Percentiles rank a stretch among this genome's conserved stretches.
Evolutionary conservation across 805 yeast genomes (phyloP).

Genomic region (Sugiyamaella qingdaonensis): DNA sequence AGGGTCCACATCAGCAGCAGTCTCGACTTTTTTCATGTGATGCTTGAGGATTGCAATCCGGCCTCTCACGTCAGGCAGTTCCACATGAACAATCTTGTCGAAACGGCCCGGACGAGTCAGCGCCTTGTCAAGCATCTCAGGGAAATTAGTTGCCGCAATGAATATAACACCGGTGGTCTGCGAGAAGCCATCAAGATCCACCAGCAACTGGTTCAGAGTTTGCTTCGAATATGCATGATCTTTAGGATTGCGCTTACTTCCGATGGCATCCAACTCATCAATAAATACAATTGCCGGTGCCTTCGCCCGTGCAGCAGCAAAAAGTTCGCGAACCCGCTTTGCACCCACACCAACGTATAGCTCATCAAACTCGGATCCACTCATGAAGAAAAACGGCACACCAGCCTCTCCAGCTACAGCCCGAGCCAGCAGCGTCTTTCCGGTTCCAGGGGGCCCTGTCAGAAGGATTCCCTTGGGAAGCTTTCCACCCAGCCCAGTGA

Average conservation of each 20-base stretch:
- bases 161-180: constrained; percentile 91
- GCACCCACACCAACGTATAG: constrained; percentile 99
- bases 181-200: constrained; percentile 88
- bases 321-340: constrained; percentile 90
- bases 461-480: constrained; percentile 94
- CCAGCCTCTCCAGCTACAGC: constrained; percentile 99
- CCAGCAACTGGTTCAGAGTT: constrained; percentile 90
- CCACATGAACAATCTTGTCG: constrained; percentile 92
- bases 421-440: constrained; percentile 92
- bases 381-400: constrained; percentile 97
- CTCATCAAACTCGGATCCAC: constrained; percentile 97
- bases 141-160: constrained; percentile 98
- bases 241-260: constrained; percentile 94
- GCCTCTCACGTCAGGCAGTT: constrained; percentile 96
- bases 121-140: constrained; percentile 94
- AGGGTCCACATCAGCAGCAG: constrained; percentile 81
- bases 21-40: constrained; percentile 87
- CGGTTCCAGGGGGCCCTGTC: constrained; percentile 99
- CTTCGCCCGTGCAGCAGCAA: constrained; percentile 86
- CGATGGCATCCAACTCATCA: constrained; percentile 98
- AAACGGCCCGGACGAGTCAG: constrained; percentile 97
- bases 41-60: constrained; percentile 87
- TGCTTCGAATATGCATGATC: constrained; percentile 98
- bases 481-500: constrained; percentile 95
- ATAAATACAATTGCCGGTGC: constrained; percentile 97